Evolutionary conservation across 495 filamentous ascomycete species (phyloP), one percentile per base, ranked within the genome.

Genomic region (Hypoxylon fuscum): DNA sequence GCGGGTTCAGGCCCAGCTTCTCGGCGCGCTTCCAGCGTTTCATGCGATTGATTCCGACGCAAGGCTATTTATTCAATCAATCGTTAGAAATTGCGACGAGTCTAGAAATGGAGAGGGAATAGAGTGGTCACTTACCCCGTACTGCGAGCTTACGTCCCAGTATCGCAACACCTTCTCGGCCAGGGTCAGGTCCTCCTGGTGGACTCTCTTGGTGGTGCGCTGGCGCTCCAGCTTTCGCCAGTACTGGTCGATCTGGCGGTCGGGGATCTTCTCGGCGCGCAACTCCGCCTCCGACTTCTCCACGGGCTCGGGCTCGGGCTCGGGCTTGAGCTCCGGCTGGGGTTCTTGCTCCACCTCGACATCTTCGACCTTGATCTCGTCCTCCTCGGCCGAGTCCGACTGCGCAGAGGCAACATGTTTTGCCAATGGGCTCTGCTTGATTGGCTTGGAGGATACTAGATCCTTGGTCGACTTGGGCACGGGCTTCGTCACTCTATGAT

Each of bases 1-100:
- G 95, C 0, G 96, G 96, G 32, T 90, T 83, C 44, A 99, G 75
- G 1, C 88, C 88, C 41, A 99, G 74, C 41, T 76, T 77, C 38
- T 96, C 77, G 1, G 96, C 96, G 8, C 96, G 83, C 66, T 89
- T 85, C 96, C 96, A 99, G 0, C 96, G 89, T 74, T 90, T 90
- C 46, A 89, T 66, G 7, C 96, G 84, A 9, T 85, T 74, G 20
- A 96, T 92, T 1, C 96, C 96, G 49, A 97, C 89, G 69, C 90
- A 96, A 1, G 95, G 96, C 91, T 96, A 53, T 55, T 2, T 10
- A 3, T 14, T 8, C 0, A 37, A 22, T 25, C 9, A 5, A 7
- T 34, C 1, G 18, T 62, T 34, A 69, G 60, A 60, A 48, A 67
- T 50, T 57, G 20, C 29, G 32, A 29, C 18, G 20, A 1, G 35